These are phyloP conservation scores for Sarocladium brachiariae DNA, from an alignment of 2,329 filamentous ascomycete genomes.

Conservation along the genomic window DNA sequence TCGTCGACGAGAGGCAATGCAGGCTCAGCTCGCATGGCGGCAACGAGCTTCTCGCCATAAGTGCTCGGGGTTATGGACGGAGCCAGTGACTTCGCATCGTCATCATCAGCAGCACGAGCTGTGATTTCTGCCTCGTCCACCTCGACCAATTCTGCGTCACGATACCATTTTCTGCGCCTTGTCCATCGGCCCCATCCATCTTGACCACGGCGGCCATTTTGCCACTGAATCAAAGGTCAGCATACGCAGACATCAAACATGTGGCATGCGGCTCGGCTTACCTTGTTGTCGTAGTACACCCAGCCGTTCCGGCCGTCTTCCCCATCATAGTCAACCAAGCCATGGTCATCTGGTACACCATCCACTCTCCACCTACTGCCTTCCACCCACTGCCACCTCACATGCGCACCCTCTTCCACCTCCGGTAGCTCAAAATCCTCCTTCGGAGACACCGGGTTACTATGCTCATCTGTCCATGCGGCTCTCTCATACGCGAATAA, in stretches of 20 bases:
- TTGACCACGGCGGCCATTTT: constrained; percentile 72
- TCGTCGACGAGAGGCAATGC: constrained; percentile 12
- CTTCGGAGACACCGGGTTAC: constrained; percentile 70
- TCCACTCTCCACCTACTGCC: constrained; percentile 83
- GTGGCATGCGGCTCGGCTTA: constrained; percentile 29
- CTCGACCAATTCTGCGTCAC: constrained; percentile 92
- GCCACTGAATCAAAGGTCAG: constrained; percentile 57
- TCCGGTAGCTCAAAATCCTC: constrained; percentile 60
- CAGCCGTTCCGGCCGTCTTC: constrained; percentile 68
- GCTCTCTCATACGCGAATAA: constrained; percentile 85
- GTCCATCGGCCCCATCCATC: constrained; percentile 97
- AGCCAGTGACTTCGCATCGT: constrained; percentile 23
- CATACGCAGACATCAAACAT: constrained; percentile 1
- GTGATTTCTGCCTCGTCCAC: constrained; percentile 30
- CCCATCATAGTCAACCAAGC: constrained; percentile 42
- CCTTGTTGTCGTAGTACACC: constrained; percentile 98
- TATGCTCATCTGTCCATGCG: constrained; percentile 93
- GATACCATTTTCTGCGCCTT: constrained; percentile 87
- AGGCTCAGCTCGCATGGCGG: constrained; percentile 15
- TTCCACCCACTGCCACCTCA: constrained; percentile 71
- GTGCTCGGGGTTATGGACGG: constrained; percentile 21
- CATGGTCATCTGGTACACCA: constrained; percentile 50
- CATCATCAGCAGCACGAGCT: constrained; percentile 28
- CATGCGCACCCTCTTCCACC: constrained; percentile 51
- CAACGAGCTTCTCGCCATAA: constrained; percentile 30